A percentile compares a stretch with the other conserved stretches of the same genome.
phyloP scores from a whole-genome alignment of 106 monocot species.

The Triglochin maritima region DNA sequence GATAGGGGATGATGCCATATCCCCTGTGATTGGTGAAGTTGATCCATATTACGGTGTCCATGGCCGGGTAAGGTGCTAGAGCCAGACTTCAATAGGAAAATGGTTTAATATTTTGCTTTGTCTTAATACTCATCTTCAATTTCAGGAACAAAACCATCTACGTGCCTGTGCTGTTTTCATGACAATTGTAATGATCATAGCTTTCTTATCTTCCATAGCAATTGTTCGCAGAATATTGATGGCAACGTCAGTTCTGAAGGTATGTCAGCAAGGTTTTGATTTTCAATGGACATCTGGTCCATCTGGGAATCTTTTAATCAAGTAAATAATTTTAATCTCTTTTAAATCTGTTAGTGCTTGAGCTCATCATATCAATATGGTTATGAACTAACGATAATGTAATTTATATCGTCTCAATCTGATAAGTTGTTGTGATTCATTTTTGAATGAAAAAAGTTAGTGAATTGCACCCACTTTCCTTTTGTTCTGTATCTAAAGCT shows the following conservation, averaged over 20 bases:
- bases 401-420: too few relatives aligned
- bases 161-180: constrained; percentile 76
- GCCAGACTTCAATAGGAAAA: neutral
- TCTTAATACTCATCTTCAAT: neutral
- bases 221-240: constrained; percentile 85
- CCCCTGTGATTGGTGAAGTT: constrained; percentile 86
- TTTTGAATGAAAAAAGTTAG: too few relatives aligned
- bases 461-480: too few relatives aligned
- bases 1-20: constrained; percentile 89
- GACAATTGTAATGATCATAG: constrained; percentile 89
- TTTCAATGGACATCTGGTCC: neutral
- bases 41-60: constrained; percentile 70
- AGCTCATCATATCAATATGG: neutral
- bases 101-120: neutral
- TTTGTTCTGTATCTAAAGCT: too few relatives aligned
- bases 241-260: constrained; percentile 97
- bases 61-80: constrained; percentile 47
- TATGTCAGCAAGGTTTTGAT: constrained; percentile 11
- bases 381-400: too few relatives aligned
- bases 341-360: neutral
- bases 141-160: constrained; percentile 84
- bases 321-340: too few relatives aligned
- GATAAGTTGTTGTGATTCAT: too few relatives aligned
- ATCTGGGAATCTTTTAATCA: too few relatives aligned
- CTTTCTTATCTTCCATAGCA: constrained; percentile 80